Evolutionary conservation across 306 rosid genomes (phyloP).

Genomic region (Medicago arabica): DNA sequence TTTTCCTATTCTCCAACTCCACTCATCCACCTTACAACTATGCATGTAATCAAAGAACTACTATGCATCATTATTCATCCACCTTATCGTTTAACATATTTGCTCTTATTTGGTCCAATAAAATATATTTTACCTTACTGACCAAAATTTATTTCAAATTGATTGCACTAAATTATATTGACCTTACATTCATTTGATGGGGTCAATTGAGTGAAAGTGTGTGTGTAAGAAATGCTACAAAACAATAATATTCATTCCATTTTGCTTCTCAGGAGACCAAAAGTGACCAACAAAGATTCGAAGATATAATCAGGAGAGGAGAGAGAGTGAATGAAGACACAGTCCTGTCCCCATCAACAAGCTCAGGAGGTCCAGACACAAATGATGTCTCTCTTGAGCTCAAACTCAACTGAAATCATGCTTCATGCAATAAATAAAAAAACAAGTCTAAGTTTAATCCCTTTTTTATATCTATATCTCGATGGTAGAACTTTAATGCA

Average conservation of each 20-base stretch:
- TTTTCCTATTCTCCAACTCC: no score
- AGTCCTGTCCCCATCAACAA: neutral
- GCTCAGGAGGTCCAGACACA: neutral
- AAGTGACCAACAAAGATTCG: neutral
- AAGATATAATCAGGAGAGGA: neutral
- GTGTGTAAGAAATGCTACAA: neutral
- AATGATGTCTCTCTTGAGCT: no score
- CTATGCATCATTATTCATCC: no score
- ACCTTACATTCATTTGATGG: no score
- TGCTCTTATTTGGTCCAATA: no score
- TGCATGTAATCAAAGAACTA: no score
- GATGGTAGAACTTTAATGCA: conserved; percentile 23
- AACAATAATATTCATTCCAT: neutral
- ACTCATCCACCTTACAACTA: no score
- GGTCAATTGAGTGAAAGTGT: no score
- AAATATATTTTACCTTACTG: no score
- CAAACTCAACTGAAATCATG: neutral
- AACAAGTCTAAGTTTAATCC: neutral
- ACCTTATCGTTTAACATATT: no score
- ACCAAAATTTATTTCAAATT: no score
- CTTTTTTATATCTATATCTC: conserved; percentile 1
- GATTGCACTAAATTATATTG: no score
- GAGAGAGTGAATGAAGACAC: neutral
- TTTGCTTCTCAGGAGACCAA: neutral
- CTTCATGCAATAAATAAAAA: neutral